Evolutionary conservation across 148 eudicot genomes (phyloP).

Genomic region (Gaultheria prostrata): DNA sequence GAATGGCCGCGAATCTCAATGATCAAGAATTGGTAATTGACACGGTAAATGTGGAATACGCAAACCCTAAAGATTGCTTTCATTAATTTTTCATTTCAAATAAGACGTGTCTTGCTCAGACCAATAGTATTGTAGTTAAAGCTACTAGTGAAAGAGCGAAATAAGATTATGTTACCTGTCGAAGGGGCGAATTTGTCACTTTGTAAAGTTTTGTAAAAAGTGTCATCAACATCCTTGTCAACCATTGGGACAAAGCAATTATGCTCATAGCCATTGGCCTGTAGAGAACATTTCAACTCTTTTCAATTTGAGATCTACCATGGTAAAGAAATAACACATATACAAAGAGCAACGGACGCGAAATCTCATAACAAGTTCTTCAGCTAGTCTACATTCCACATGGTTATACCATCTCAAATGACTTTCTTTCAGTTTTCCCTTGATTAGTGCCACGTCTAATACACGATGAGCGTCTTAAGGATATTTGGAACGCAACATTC

Average conservation of each 20-base stretch:
- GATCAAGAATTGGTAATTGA: not conserved
- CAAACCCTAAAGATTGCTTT: not conserved
- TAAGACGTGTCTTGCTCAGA: not conserved
- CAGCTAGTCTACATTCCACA: not conserved
- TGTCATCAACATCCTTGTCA: constrained; percentile 37
- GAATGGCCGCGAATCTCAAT: not conserved
- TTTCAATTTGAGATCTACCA: not conserved
- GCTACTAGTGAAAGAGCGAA: not conserved
- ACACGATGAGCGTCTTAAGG: not conserved
- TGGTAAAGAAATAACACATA: not conserved
- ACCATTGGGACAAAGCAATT: constrained; percentile 24
- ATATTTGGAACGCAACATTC: not conserved
- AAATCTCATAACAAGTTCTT: not conserved
- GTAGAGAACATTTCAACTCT: not conserved
- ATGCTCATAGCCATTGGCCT: constrained; percentile 12
- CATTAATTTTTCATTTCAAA: not conserved
- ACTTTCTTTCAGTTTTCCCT: not conserved
- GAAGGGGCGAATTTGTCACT: constrained; percentile 16
- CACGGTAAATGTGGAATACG: not conserved
- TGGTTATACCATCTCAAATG: not conserved
- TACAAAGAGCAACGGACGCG: not conserved
- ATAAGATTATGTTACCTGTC: constrained; percentile 28
- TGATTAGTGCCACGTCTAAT: not conserved
- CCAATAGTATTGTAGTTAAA: not conserved
- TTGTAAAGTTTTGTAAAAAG: constrained; percentile 27